Evolutionary conservation across 2,329 filamentous ascomycete species (phyloP).

Genomic region (Cryphonectria carpinicola): DNA sequence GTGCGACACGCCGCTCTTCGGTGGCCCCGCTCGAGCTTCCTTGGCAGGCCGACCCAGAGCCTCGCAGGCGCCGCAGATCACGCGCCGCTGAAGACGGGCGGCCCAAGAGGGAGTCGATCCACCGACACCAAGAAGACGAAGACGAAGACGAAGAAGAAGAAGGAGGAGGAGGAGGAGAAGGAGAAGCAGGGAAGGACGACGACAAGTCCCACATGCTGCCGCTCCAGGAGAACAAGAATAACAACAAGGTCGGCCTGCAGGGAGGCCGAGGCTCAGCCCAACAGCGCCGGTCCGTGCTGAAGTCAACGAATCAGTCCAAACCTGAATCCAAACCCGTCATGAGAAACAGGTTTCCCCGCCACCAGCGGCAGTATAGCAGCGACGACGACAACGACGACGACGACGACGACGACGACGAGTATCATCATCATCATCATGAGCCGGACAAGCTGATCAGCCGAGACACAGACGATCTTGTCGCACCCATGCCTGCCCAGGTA

Average conservation of each 20-base stretch:
- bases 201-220: background rate
- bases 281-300: slow-evolving; percentile 28
- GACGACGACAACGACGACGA: too few species aligned
- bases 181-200: background rate
- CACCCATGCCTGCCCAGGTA: slow-evolving; percentile 14
- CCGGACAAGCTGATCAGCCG: slow-evolving; percentile 7
- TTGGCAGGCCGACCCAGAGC: slow-evolving; percentile 37
- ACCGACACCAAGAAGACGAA: background rate
- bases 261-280: slow-evolving; percentile 12
- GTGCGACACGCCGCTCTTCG: slow-evolving; percentile 42
- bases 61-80: slow-evolving; percentile 33
- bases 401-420: background rate
- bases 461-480: slow-evolving; percentile 13
- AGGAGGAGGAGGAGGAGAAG: background rate
- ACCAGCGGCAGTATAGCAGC: background rate
- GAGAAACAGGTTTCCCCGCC: slow-evolving; percentile 18
- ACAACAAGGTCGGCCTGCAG: background rate
- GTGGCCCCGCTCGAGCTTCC: slow-evolving; percentile 37
- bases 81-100: slow-evolving; percentile 26
- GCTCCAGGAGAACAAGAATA: background rate
- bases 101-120: background rate
- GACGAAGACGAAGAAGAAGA: background rate
- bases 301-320: slow-evolving; percentile 25
- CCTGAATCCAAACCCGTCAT: slow-evolving; percentile 20
- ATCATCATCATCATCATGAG: background rate